Evolutionary conservation across 176 grass and related monocot genomes (phyloP), one percentile per base, ranked within the genome.

Genomic region (Themeda triandra): DNA sequence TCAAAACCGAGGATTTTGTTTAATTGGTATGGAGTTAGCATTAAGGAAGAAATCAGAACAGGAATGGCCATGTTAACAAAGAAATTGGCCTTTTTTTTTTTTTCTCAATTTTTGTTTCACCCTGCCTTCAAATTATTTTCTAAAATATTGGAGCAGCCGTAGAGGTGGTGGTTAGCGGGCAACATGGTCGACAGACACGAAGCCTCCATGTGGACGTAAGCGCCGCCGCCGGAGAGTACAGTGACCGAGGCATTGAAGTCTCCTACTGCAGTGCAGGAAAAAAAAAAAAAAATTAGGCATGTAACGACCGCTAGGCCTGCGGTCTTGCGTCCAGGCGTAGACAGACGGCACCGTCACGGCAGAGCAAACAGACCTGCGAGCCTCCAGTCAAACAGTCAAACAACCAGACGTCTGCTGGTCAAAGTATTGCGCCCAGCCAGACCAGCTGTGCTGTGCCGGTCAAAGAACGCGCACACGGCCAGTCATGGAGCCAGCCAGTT

Each of bases 401-500:
- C 4, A 14, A 28, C 12, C 25, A 63, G 25, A 29, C 60, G 25
- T 30, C 62, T 7, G 25, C 13, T 15, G 27, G 27, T 64, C 62
- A 64, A 64, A 64, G 62, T 64, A 64, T 64, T 14, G 25, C 27
- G 27, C 25, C 12, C 56, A 11, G 23, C 58, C n/a, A 11, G 23
- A n/a, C 58, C n/a, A 13, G 72, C 48, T 12, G 11, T 14, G 46
- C 33, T 15, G 45, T 19, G 51, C 29, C 42, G 65, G 79, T 82
- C 80, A 82, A 82, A 82, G 68, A 72, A 82, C 51, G 70, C 80
- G 80, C 51, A 41, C n/a, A n/a, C n/a, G n/a, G n/a, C n/a, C n/a
- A n/a, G n/a, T n/a, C n/a, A n/a, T n/a, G n/a, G n/a, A n/a, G 71
- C 2, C n/a, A 37, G 66, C 13, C 24, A 7, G 79, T 56, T 69